These are phyloP conservation scores for Daldinia childiae DNA, from an alignment of 495 filamentous ascomycete genomes.

Conservation along the genomic window DNA sequence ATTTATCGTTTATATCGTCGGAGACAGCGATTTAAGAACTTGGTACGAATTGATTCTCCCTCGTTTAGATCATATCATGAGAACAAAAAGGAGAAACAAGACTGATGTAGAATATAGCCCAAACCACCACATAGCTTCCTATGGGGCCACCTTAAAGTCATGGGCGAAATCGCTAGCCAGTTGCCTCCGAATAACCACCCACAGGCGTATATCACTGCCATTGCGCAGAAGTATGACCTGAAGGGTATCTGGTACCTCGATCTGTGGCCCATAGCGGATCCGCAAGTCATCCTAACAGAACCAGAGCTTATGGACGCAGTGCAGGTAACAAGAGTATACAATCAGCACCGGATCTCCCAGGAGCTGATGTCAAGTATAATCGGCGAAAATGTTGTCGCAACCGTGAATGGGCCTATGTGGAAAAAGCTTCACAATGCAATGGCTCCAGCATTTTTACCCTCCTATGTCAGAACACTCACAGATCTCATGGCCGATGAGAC, in stretches of 20 bases:
- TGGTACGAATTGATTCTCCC: neutral
- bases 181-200: neutral
- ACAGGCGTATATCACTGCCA: neutral
- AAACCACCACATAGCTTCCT: neutral
- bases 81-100: neutral
- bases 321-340: neutral
- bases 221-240: neutral
- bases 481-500: neutral
- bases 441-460: neutral
- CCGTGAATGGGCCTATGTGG: neutral
- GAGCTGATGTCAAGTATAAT: neutral
- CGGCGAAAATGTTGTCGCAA: neutral
- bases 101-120: neutral
- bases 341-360: neutral
- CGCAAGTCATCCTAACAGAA: neutral
- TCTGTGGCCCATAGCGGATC: neutral
- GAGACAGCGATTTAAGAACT: neutral
- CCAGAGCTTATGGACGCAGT: neutral
- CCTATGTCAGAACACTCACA: neutral
- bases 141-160: neutral
- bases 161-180: neutral
- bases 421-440: slow-evolving; percentile 1
- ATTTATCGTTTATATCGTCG: neutral
- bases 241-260: neutral
- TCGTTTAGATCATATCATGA: neutral